Evolutionary conservation across 257 asterid species (phyloP), one percentile per base, ranked within the genome.

Genomic region (Salvia splendens): DNA sequence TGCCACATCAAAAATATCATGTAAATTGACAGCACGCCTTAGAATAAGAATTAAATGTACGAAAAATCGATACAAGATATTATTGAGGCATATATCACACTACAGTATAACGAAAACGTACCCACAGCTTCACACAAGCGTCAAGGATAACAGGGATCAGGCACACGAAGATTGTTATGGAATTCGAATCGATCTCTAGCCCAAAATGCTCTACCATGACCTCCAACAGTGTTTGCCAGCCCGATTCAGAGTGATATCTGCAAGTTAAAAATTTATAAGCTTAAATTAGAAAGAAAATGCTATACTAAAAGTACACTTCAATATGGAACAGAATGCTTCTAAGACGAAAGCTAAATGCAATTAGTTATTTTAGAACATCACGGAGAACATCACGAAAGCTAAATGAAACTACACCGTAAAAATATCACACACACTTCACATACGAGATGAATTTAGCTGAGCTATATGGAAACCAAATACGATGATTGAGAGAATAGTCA

Each of bases 111-210:
- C 5, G 24, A 72, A 51, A 32, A 81, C 95, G 54, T 92, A 92
- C 97, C 98, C 99, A 90, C 20, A 90, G 89, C 85, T 93, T 93
- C 65, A 93, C 90, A 52, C 95, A 93, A 35, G 97, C 92, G 78
- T 93, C 99, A 1, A 87, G 78, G 55, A 83, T 36, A 60, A 91
- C 97, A 42, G 96, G 96, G 71, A 94, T 68, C 3, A 91, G 65
- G 85, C 95, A 80, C 73, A 94, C 61, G 73, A 94, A 91, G 60
- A 87, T 74, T 49, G 93, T 91, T 58, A 88, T 80, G 59, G 85
- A 82, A 54, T 85, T 83, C 65, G 53, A 75, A 77, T 94, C 97
- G 75, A 88, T 85, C 57, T 94, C 95, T 50, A 91, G 62, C 28
- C 99, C 96, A 20, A 87, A 87, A 79, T 91, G 99, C 81, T 88